Percentiles rank a stretch among this genome's conserved stretches.
Conservation (phyloP, 192 early-diverging fungal genomes). For the Bifiguratus adelaidae region DNA sequence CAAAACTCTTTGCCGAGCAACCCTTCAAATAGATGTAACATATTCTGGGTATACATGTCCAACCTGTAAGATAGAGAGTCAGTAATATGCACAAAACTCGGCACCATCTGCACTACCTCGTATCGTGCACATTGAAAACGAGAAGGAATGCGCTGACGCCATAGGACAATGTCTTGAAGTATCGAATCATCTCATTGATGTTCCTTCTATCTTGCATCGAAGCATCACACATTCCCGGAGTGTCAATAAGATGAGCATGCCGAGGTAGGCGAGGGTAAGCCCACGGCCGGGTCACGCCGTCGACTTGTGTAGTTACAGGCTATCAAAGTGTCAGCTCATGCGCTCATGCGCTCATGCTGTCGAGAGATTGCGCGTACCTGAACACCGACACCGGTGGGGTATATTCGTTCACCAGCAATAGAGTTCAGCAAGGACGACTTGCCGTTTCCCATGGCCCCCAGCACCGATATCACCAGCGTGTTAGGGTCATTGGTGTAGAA, state of each 20-base stretch:
- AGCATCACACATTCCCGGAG: slow-evolving; percentile 36
- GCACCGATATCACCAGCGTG: slow-evolving; percentile 13
- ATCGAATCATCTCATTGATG: slow-evolving; percentile 33
- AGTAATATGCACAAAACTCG: not conserved
- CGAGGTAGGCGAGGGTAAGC: slow-evolving; percentile 1
- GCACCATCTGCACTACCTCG: slow-evolving; percentile 17
- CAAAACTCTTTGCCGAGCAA: slow-evolving; percentile 37
- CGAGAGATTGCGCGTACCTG: slow-evolving; percentile 12
- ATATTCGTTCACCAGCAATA: slow-evolving; percentile 31
- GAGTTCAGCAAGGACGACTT: slow-evolving; percentile 39
- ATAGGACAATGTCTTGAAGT: slow-evolving; percentile 31
- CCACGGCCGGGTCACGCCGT: slow-evolving; percentile 13
- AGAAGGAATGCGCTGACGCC: slow-evolving; percentile 43
- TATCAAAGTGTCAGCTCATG: slow-evolving; percentile 9
- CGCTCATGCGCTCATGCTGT: not conserved
- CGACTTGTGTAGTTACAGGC: slow-evolving; percentile 15
- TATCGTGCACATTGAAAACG: slow-evolving; percentile 39
- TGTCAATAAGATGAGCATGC: slow-evolving; percentile 20
- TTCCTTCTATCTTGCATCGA: slow-evolving; percentile 26
- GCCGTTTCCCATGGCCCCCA: slow-evolving; percentile 37
- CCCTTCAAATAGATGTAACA: slow-evolving; percentile 31
- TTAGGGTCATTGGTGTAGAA: slow-evolving; percentile 4
- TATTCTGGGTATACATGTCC: slow-evolving; percentile 41
- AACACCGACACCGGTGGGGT: slow-evolving; percentile 26
- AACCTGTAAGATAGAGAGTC: slow-evolving; percentile 13